Percentiles rank a stretch among this genome's conserved stretches.
Evolutionary conservation across 2,329 filamentous ascomycete genomes (phyloP).

Genomic region (Scedosporium aurantiacum): DNA sequence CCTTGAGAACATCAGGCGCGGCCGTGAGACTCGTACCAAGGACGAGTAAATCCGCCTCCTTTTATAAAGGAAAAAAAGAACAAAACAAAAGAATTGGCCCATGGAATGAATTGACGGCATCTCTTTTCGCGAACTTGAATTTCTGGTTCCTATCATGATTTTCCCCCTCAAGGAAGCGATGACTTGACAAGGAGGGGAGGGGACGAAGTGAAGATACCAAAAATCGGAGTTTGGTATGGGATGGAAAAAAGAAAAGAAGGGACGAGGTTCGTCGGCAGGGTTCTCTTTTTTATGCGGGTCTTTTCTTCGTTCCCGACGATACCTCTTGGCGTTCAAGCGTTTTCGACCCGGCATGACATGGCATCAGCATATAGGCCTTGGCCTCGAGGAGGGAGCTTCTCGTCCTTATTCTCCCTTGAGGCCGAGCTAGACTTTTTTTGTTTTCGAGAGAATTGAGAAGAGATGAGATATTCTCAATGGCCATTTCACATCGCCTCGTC

Average conservation of each 20-base stretch:
- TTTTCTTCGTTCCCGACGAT: not conserved
- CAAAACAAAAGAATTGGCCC: conserved; percentile 5
- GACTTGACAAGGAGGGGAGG: conserved; percentile 1
- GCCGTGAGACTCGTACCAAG: conserved; percentile 67
- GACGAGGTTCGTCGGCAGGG: not conserved
- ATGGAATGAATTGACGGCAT: conserved; percentile 7
- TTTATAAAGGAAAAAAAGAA: conserved; percentile 5
- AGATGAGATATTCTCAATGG: conserved; percentile 44
- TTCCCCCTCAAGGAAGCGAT: not conserved
- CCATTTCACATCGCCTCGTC: conserved; percentile 51
- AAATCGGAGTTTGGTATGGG: not conserved
- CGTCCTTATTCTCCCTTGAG: not conserved
- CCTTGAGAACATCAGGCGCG: conserved; percentile 72
- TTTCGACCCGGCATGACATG: conserved; percentile 1
- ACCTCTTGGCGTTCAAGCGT: conserved; percentile 4
- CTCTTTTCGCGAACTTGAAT: not conserved
- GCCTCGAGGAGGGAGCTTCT: not conserved
- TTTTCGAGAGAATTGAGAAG: conserved; percentile 6
- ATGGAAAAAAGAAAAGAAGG: not conserved
- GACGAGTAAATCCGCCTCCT: conserved; percentile 31
- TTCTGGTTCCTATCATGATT: not conserved
- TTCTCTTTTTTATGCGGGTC: not conserved
- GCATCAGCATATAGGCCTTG: not conserved
- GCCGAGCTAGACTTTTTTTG: not conserved
- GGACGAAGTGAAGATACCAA: not conserved